Evolutionary conservation across 176 grass and related monocot species (phyloP).

Genomic region (Guadua angustifolia): DNA sequence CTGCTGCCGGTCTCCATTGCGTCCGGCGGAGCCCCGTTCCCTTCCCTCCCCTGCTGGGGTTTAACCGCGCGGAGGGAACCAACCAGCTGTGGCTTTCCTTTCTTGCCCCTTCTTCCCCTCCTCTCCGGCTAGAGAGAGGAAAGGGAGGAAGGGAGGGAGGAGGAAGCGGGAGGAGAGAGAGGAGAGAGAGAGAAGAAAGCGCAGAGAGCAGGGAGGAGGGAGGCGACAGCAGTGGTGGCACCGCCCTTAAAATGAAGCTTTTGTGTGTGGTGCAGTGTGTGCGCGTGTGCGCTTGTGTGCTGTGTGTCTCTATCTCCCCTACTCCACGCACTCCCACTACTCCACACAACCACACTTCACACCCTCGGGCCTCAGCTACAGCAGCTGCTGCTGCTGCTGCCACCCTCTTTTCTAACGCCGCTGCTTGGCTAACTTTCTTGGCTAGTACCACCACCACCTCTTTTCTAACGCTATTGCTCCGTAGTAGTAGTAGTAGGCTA

Average conservation of each 20-base stretch:
- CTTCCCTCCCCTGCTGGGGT: background rate
- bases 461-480: background rate
- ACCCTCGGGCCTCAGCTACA: too few species aligned
- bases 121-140: conserved; percentile 19
- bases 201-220: background rate
- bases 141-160: background rate
- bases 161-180: background rate
- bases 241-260: conserved; percentile 46
- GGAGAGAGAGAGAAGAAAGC: background rate
- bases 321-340: conserved; percentile 22
- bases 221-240: conserved; percentile 47
- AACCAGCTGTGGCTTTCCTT: background rate
- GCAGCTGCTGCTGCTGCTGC: background rate
- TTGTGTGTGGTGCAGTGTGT: conserved; percentile 42
- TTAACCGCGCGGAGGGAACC: background rate
- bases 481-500: too few species aligned
- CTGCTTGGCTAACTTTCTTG: background rate
- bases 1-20: conserved; percentile 63
- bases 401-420: conserved; percentile 18
- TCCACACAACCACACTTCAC: background rate
- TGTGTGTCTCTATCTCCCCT: background rate
- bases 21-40: background rate
- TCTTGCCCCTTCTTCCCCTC: background rate
- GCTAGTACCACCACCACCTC: background rate
- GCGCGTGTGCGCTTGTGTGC: conserved; percentile 31